Evolutionary conservation across 345 rosid species (phyloP), one percentile per base, ranked within the genome.

Genomic region (Lepidium africanum): DNA sequence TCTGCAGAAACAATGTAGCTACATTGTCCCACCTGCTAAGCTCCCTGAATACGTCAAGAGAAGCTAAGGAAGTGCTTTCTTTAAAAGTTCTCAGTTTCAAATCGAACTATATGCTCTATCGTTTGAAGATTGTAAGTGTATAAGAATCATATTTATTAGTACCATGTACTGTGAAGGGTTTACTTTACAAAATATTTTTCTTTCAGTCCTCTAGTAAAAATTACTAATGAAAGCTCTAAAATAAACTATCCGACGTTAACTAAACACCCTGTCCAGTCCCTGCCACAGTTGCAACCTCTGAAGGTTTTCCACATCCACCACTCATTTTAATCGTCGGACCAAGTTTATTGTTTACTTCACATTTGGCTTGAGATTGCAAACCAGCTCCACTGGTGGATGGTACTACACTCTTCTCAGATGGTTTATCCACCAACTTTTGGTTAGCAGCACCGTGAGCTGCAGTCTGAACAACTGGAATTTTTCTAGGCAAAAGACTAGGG

Each of bases 1-100:
- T 25, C 49, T 85, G 78, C 76, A 80, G 56, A 88, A 78, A 79
- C 90, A 83, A 41, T 58, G 77, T 59, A 81, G 84, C 77, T 77
- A 59, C 30, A 36, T 79, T 27, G 43, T 57, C 49, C 53, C 60
- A 15, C 75, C 69, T 3, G 59, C 41, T 17, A 61, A 71, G 33
- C 74, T 51, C 30, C 77, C 63, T 43, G 45, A 56, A 14, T 55
- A 67, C 42, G 21, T 49, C 23, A n/a, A 72, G 15, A 55, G 68
- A 70, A 51, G 52, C 74, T 38, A 41, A 63, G 23, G 21, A 49
- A 40, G 33, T 49, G 62, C 15, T 61, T 47, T 42, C 42, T 51
- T 37, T 37, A 9, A 40, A 30, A 17, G 12, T 70, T 53, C 50
- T 39, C 33, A 40, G 53, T 50, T 16, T 55, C 11, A 58, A 46